These are phyloP conservation scores for Phoma herbarum DNA, from an alignment of 2,329 filamentous ascomycete species.

Conservation along the genomic window DNA sequence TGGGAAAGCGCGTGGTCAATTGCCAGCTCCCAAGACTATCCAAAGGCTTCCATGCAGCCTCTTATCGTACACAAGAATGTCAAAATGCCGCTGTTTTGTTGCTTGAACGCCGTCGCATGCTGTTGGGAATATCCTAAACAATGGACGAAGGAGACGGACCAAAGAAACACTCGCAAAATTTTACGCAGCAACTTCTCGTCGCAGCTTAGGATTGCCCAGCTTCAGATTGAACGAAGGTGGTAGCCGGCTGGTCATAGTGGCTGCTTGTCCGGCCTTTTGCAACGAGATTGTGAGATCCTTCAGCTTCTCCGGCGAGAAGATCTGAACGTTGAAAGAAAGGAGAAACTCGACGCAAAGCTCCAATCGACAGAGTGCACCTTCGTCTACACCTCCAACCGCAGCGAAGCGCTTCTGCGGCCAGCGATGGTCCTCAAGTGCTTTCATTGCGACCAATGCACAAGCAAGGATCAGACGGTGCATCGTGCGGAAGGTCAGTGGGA, in stretches of 20 bases:
- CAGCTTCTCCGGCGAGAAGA: conserved; percentile 48
- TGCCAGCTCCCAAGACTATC: conserved; percentile 20
- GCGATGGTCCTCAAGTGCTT: conserved; percentile 90
- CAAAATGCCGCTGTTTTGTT: conserved; percentile 25
- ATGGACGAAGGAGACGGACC: conserved; percentile 25
- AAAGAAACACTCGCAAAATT: conserved; percentile 12
- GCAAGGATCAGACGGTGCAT: conserved; percentile 87
- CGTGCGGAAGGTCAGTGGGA: conserved; percentile 83
- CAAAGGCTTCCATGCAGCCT: conserved; percentile 2
- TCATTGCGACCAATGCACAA: conserved; percentile 87
- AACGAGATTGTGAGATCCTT: conserved; percentile 46
- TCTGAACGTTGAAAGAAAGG: conserved; percentile 52
- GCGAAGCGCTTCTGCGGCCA: conserved; percentile 86
- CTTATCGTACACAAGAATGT: conserved; percentile 9
- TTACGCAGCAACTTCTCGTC: conserved; percentile 30
- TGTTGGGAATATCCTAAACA: conserved; percentile 36
- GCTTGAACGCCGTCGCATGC: conserved; percentile 37
- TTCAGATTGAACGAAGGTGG: conserved; percentile 47
- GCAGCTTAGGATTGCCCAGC: conserved; percentile 39
- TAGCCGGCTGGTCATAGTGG: conserved; percentile 44
- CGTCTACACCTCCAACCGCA: conserved; percentile 86
- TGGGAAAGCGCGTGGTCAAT: conserved; percentile 23
- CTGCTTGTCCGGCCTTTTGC: conserved; percentile 52
- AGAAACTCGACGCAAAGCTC: conserved; percentile 75
- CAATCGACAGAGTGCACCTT: conserved; percentile 79